Base-by-base conservation (phyloP, 768 basidiomycete genomes). In the Coprinopsis cinerea region DNA sequence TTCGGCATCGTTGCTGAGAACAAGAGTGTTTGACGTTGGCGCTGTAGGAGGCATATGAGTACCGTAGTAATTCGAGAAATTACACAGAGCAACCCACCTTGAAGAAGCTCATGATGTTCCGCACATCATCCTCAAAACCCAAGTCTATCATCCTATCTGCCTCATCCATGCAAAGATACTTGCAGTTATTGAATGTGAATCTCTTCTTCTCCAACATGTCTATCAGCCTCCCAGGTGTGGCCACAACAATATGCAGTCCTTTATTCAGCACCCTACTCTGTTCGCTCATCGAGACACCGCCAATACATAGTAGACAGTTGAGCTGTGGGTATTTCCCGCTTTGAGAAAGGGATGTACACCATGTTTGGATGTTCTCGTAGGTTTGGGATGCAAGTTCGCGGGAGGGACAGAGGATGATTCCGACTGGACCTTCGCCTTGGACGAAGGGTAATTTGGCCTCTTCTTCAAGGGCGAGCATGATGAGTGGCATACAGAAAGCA, bases 1-100 rank as follows among this genome's bases (percentile, higher is more conserved):
- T 88, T 79, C 3, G 96, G 96, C 96, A 99, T 99, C 0, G 96
- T 99, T 0, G 96, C 96, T 1, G 96, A 99, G 68, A 98, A 99
- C 25, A 99, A 74, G 2, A 98, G 75, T 0, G 96, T 99, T 68
- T 99, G 96, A 2, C 96, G 80, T 77, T 99, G 96, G 54, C 88
- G 81, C 91, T 96, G 59, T 15, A 52, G n/a, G 17, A 53, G 35
- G 14, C 49, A 22, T 2, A 45, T 32, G 36, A 52, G 49, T 54
- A 46, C 32, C n/a, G n/a, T n/a, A n/a, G 24, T 32, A 25, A 13
- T 22, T 44, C 32, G n/a, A 40, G 35, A 17, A 18, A 40, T 34
- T 9, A 3, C 40, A 14, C 22, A 11, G 1, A n/a, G 18, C 24
- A 27, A 22, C 15, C 78, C 53, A 91, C 93, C 74, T 88, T 93